Evolutionary conservation across 768 basidiomycete species (phyloP), one percentile per base, ranked within the genome.

Genomic region (Neoboletus magnificus): DNA sequence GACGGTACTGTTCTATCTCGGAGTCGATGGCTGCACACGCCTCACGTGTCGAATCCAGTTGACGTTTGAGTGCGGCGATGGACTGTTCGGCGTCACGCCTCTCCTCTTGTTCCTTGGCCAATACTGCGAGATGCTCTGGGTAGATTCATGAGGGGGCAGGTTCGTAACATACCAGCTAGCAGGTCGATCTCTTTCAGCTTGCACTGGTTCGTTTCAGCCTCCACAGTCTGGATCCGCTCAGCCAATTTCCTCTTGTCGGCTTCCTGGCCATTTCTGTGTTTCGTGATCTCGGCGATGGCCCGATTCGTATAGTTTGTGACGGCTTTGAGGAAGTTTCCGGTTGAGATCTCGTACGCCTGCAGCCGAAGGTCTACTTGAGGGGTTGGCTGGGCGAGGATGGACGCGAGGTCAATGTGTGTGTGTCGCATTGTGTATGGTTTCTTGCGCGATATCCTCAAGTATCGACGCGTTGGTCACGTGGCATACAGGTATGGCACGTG

Each of bases 181-280:
- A 95, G 78, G 49, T 90, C 86, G 30, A 91, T 86, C 71, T 94
- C 93, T 63, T 77, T 80, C 49, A 89, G 66, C 61, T 92, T 89
- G 72, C 89, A 92, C 42, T 84, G 76, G 51, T 82, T 85, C 2
- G 82, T 93, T 70, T 92, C 87, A 0, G 75, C 63, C 66, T 93
- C 88, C 0, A 84, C 76, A 9, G 80, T 76, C 42, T 83, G 78
- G 10, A 73, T 81, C 66, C 82, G 83, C 47, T 93, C 92, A 9
- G 72, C 55, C 0, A 84, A 58, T 56, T 79, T 80, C 65, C 87
- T 88, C 72, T 82, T 84, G 66, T 85, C 84, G 1, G 78, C 68
- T 2, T 74, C 74, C 63, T 92, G 86, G 18, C 78, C 74, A 36
- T 81, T 79, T 44, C 87, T 80, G 46, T 86, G 77, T 50, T 86